Evolutionary conservation across 495 filamentous ascomycete genomes (phyloP), one percentile per base, ranked within the genome.

Genomic region (Parathielavia hyrcaniae): DNA sequence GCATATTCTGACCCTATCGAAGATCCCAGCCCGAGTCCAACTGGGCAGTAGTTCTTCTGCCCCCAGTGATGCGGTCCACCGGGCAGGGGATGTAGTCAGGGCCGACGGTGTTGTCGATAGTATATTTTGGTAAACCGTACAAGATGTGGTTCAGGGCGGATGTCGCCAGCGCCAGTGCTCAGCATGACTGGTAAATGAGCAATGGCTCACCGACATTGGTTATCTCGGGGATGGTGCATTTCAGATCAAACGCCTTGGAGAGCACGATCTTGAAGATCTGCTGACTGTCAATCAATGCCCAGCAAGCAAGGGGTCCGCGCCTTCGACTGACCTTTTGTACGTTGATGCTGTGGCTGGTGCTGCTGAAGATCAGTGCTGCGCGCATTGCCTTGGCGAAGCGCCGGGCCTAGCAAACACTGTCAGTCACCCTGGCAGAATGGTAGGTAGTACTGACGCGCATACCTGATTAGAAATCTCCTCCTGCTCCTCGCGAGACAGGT

Each of bases 221-320:
- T 67, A 98, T 97, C 71, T 98, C 93, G 11, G 93, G 93, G 67
- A 98, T 97, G 5, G 93, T 98, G 78, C 93, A 98, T 69, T 96
- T 96, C 58, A 98, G 81, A 69, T 98, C 93, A 68, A 98, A 98
- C 0, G 93, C 95, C 74, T 98, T 98, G 57, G 92, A 92, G 34
- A 98, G 81, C 55, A 98, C 93, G 65, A 98, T 98, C 71, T 98
- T 98, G 82, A 98, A 98, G 69, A 98, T 98, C 93, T 98, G 58
- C 14, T 23, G 26, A 38, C 22, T 17, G 56, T 70, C 45, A 66
- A 61, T 60, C 54, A 52, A 30, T 47, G 45, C 41, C 20, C 45
- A 43, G 30, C 26, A 56, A 50, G 10, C n/a, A n/a, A n/a, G 19
- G 13, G 38, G 19, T 20, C 26, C 26, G 50, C 34, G 35, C 23